Base-by-base conservation (phyloP, 1,284 basidiomycete species). In the Puccinia hordei region DNA sequence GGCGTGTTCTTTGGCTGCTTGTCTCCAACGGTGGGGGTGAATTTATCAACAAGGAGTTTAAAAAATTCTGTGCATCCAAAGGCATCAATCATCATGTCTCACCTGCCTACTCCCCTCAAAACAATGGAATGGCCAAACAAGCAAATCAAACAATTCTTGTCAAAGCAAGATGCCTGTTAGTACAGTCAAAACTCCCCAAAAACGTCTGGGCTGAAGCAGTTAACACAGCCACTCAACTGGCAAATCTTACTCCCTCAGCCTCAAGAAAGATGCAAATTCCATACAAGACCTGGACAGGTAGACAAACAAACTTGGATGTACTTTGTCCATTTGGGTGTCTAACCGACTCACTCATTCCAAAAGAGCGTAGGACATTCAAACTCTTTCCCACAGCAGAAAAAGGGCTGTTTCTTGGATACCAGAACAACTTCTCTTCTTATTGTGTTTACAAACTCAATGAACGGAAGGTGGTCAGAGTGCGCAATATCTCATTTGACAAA, bases 11-110 rank as follows among this genome's bases (percentile, higher is more conserved):
- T 30, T 27, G 46, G 22, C 1, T 4, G 17, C 3, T 76, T 2
- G 30, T 66, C 61, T 57, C 57, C 2, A 61, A 76, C 46, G 41
- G 55, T 24, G 74, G 74, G 24, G 74, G 74, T 3, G 59, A 76
- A 51, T 76, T 65, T 51, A 27, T 65, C 1, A 76, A 63, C n/a
- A 3, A 22, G 13, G 15, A 35, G 2, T 76, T 76, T n/a, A 22
- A 76, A 17, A 19, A 49, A 2, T 27, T 76, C 6, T 65, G 49
- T 35, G n/a, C 15, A 15, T 0, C 24, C 5, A 19, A 66, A 27
- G 74, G 57, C 12, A 66, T 76, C n/a, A 24, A 10, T 0, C 57
- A 57, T 30, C 74, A 49, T 19, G 10, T 65, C 4, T 44, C 19
- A 22, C 51, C 61, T 1, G 30, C 74, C 12, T 76, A 63, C 44